Evolutionary conservation across 179 eudicot genomes (phyloP).

Genomic region (Spinacia oleracea): DNA sequence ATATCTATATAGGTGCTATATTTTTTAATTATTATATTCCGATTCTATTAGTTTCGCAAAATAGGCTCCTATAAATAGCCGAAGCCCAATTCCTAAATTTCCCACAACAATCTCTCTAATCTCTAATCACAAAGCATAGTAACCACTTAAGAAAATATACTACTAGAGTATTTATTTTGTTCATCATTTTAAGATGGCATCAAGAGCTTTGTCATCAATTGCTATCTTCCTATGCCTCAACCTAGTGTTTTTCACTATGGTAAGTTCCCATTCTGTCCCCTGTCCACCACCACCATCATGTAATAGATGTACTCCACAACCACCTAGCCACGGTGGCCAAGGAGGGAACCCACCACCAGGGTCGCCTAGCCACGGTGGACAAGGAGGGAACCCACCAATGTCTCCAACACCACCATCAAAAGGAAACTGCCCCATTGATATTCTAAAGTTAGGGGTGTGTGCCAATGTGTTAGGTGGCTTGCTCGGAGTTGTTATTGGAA

Average conservation of each 20-base stretch:
- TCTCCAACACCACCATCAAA: conserved; percentile 10
- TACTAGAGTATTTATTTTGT: background rate
- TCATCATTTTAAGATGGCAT: conserved; percentile 18
- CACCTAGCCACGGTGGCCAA: background rate
- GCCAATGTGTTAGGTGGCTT: conserved; percentile 48
- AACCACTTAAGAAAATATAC: background rate
- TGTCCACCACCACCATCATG: conserved; percentile 22
- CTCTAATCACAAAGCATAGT: background rate
- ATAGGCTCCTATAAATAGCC: conserved; percentile 11
- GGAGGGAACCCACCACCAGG: background rate
- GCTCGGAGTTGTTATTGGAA: conserved; percentile 42
- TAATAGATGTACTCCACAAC: background rate
- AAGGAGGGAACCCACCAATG: no score
- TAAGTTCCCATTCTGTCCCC: conserved; percentile 30
- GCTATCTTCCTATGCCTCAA: conserved; percentile 43
- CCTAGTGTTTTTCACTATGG: conserved; percentile 49
- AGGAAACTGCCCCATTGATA: conserved; percentile 52
- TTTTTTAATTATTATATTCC: background rate
- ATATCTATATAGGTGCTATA: background rate
- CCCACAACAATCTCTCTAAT: background rate
- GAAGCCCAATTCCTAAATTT: background rate
- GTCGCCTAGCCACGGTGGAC: background rate
- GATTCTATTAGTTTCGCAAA: background rate
- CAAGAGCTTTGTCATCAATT: conserved; percentile 24
- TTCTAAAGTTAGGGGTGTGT: conserved; percentile 57